Conservation (phyloP, 495 filamentous ascomycete genomes). For the Neurospora intermedia region DNA sequence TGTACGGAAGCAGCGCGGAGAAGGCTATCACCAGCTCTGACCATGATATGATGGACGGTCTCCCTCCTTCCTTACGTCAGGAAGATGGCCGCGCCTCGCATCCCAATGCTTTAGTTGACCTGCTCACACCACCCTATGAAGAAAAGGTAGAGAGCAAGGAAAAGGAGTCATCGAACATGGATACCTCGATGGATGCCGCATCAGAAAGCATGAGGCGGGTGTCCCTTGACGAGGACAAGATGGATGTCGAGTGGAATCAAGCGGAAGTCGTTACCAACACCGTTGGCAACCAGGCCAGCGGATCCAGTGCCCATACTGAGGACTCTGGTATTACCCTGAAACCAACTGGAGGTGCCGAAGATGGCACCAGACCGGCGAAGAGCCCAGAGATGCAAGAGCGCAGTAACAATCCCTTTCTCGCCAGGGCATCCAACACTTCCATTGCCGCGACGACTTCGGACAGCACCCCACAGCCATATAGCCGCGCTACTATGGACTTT, state of each 20-base stretch:
- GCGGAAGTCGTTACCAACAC: neutral
- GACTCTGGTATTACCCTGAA: neutral
- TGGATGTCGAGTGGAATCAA: neutral
- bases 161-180: neutral
- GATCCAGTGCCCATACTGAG: neutral
- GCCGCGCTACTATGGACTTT: neutral
- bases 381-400: constrained; percentile 31
- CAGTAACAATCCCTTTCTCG: constrained; percentile 4
- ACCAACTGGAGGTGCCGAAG: neutral
- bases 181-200: neutral
- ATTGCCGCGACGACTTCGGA: neutral
- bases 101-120: neutral
- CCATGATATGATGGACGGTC: neutral
- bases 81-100: neutral
- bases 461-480: neutral
- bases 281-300: constrained; percentile 5
- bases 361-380: constrained; percentile 5
- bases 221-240: constrained; percentile 6
- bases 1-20: neutral
- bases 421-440: neutral
- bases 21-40: neutral
- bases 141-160: constrained; percentile 3
- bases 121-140: constrained; percentile 1
- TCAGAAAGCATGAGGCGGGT: constrained; percentile 5
- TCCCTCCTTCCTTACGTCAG: neutral